phyloP scores from a whole-genome alignment of 108 stramenopile genomes.

The Pseudonitzschia pungens region DNA sequence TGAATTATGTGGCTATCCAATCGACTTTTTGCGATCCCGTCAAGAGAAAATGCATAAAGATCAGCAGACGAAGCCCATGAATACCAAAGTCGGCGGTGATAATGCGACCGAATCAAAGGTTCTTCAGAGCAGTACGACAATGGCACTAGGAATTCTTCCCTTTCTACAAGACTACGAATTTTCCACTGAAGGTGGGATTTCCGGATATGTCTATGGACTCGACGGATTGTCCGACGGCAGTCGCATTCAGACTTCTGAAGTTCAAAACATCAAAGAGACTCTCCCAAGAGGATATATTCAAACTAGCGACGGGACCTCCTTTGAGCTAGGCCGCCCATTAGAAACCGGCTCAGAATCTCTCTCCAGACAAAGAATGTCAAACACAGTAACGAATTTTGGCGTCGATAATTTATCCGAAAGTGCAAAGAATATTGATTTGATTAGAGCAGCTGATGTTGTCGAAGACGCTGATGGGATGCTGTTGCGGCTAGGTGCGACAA shows the following conservation, averaged over 20 bases:
- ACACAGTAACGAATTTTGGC: not conserved
- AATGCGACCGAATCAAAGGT: not conserved
- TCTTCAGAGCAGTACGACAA: not conserved
- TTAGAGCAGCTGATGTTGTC: not conserved
- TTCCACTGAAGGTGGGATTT: constrained; percentile 57
- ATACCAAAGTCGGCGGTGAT: constrained; percentile 1
- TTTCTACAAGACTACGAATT: constrained; percentile 79
- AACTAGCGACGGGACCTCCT: constrained; percentile 50
- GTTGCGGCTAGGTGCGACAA: constrained; percentile 55
- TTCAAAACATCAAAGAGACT: constrained; percentile 52
- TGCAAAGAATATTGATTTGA: not conserved
- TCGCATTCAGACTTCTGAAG: constrained; percentile 52
- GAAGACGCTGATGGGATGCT: constrained; percentile 29
- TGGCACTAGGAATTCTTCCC: constrained; percentile 48
- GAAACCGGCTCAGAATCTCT: constrained; percentile 32
- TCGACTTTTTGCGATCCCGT: constrained; percentile 51
- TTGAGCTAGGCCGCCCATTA: constrained; percentile 66
- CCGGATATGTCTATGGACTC: constrained; percentile 65
- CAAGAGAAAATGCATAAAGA: constrained; percentile 11
- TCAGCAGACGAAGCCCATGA: constrained; percentile 20
- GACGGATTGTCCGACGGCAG: constrained; percentile 78
- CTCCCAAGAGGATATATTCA: constrained; percentile 68
- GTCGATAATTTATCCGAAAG: constrained; percentile 1
- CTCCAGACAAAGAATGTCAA: not conserved
- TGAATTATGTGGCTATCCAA: constrained; percentile 72